Conservation (phyloP, 176 grass and related monocot genomes). For the Coix lacrymajobi region DNA sequence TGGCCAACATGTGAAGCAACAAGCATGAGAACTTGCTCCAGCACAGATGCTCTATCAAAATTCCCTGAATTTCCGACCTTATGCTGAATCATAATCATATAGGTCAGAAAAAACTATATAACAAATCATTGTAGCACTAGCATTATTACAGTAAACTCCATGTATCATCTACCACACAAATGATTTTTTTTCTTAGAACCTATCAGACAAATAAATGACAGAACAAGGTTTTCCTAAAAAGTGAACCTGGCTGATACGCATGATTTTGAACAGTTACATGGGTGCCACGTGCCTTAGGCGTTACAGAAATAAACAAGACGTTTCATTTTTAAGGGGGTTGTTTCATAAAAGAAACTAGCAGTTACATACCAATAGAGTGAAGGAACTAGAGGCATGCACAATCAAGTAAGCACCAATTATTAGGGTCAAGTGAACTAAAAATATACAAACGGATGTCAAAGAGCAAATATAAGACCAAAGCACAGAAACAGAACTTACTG, state of each 20-base stretch:
- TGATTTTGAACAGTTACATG: not conserved
- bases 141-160: not conserved
- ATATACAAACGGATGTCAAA: not conserved
- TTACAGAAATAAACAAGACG: not conserved
- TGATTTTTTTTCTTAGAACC: not conserved
- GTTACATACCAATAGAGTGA: not conserved
- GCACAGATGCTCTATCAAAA: constrained; percentile 35
- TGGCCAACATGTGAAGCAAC: constrained; percentile 77
- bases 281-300: not conserved
- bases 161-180: constrained; percentile 5
- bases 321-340: not conserved
- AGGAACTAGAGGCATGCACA: constrained; percentile 2
- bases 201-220: constrained; percentile 12
- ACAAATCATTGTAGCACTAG: not conserved
- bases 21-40: constrained; percentile 71
- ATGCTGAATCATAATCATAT: constrained; percentile 52
- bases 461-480: constrained; percentile 11
- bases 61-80: constrained; percentile 33
- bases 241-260: not conserved
- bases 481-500: constrained; percentile 49
- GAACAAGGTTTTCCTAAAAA: not conserved
- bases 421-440: constrained; percentile 1
- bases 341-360: not conserved
- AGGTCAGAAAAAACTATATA: constrained; percentile 12
- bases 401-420: not conserved